phyloP scores from a whole-genome alignment of 148 eudicot genomes.

The Agrostemma githago region DNA sequence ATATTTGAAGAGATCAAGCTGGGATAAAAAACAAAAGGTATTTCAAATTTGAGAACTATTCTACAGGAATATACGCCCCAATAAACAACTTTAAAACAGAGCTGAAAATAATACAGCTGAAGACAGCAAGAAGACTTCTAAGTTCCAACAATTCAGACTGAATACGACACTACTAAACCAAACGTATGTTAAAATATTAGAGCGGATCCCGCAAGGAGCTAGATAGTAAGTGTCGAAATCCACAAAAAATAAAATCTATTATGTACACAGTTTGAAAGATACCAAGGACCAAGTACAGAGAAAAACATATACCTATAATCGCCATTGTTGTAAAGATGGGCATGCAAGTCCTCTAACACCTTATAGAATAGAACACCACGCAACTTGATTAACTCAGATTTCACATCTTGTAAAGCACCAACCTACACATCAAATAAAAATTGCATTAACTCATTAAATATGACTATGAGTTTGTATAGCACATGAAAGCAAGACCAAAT shows the following conservation, averaged over 20 bases:
- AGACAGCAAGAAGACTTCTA: background rate
- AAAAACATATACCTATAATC: conserved; percentile 59
- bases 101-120: background rate
- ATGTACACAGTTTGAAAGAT: background rate
- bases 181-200: background rate
- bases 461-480: background rate
- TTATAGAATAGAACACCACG: conserved; percentile 82
- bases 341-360: conserved; percentile 93
- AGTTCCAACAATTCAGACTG: background rate
- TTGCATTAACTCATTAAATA: background rate
- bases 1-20: conserved; percentile 59
- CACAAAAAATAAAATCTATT: background rate
- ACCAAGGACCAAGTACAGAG: background rate
- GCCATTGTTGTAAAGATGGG: conserved; percentile 93
- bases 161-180: background rate
- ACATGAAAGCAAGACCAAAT: conserved; percentile 5
- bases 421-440: conserved; percentile 43
- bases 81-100: background rate
- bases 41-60: background rate
- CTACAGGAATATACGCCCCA: background rate
- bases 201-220: background rate
- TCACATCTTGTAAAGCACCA: conserved; percentile 97
- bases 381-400: conserved; percentile 83
- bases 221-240: background rate
- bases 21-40: conserved; percentile 13